These are phyloP conservation scores for Erythrobasidium hasegawianum DNA, from an alignment of 1,284 basidiomycete genomes.

Conservation along the genomic window DNA sequence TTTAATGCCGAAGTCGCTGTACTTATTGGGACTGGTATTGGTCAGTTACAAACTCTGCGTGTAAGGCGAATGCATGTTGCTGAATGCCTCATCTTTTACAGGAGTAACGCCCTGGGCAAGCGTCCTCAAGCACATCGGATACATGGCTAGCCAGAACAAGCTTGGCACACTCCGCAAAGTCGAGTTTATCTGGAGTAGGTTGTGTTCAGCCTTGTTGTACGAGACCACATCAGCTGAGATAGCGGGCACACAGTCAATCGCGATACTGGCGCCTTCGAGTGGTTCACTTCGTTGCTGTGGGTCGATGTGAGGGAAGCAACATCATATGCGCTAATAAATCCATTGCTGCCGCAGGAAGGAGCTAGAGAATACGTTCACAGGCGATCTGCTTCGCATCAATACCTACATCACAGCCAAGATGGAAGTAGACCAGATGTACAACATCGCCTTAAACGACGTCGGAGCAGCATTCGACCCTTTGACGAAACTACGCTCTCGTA, in stretches of 20 bases:
- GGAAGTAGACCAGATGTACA: conserved; percentile 77
- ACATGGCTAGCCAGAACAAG: conserved; percentile 70
- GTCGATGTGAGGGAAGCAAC: too few relatives aligned
- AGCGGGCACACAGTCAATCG: conserved; percentile 38
- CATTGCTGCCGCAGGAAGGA: too few relatives aligned
- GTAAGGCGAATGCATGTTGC: too few relatives aligned
- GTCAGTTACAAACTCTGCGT: too few relatives aligned
- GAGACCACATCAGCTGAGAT: too few relatives aligned
- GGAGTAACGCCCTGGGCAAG: conserved; percentile 74
- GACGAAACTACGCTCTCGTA: conserved; percentile 74
- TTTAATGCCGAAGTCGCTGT: conserved; percentile 79
- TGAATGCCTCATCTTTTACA: background rate
- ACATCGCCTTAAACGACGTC: conserved; percentile 71
- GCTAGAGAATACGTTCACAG: conserved; percentile 45
- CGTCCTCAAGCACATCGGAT: conserved; percentile 86
- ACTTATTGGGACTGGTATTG: conserved; percentile 82
- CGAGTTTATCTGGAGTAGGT: conserved; percentile 79
- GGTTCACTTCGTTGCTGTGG: conserved; percentile 78
- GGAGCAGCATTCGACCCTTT: conserved; percentile 64
- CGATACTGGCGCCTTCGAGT: conserved; percentile 69
- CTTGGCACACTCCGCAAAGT: conserved; percentile 73
- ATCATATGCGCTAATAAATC: too few relatives aligned
- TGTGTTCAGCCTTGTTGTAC: too few relatives aligned
- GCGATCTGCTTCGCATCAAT: conserved; percentile 82
- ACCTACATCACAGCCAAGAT: conserved; percentile 85